phyloP scores from a whole-genome alignment of 257 asterid species.

The Marsdenia floribunda region DNA sequence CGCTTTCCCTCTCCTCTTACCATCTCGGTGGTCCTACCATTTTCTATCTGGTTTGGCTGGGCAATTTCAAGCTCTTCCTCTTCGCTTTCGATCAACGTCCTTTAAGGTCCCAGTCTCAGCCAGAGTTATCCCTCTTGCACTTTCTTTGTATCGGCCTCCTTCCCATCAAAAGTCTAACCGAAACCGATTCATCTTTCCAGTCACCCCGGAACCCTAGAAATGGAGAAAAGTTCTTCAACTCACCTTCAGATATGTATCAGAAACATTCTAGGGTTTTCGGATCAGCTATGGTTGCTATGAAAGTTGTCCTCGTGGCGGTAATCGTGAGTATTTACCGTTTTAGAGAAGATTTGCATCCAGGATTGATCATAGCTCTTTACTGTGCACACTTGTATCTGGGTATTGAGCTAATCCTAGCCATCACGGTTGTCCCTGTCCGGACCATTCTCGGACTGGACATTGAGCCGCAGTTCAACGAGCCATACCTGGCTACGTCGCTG shows the following conservation, averaged over 20 bases:
- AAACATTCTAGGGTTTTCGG: background rate
- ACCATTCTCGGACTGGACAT: conserved; percentile 44
- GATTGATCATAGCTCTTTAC: conserved; percentile 6
- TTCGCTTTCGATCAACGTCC: conserved; percentile 52
- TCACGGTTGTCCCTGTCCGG: conserved; percentile 35
- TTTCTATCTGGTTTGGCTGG: conserved; percentile 70
- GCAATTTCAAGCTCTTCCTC: conserved; percentile 70
- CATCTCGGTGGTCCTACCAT: conserved; percentile 35
- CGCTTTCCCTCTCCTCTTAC: conserved; percentile 41
- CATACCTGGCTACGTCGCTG: conserved; percentile 62
- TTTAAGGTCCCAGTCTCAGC: conserved; percentile 28
- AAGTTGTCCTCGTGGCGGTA: conserved; percentile 17
- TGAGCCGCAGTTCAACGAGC: conserved; percentile 67
- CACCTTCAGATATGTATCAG: background rate
- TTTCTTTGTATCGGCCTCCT: conserved; percentile 54
- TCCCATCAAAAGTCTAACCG: conserved; percentile 43
- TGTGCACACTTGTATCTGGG: conserved; percentile 40
- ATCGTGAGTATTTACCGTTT: conserved; percentile 18
- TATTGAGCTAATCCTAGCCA: conserved; percentile 34
- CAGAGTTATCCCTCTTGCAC: conserved; percentile 35
- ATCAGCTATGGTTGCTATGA: conserved; percentile 8
- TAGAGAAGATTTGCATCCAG: conserved; percentile 1
- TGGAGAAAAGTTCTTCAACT: background rate
- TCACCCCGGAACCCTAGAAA: background rate
- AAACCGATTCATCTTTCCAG: background rate